Evolutionary conservation across 1,284 basidiomycete genomes (phyloP).

Genomic region (Cutaneotrichosporon sp.): DNA sequence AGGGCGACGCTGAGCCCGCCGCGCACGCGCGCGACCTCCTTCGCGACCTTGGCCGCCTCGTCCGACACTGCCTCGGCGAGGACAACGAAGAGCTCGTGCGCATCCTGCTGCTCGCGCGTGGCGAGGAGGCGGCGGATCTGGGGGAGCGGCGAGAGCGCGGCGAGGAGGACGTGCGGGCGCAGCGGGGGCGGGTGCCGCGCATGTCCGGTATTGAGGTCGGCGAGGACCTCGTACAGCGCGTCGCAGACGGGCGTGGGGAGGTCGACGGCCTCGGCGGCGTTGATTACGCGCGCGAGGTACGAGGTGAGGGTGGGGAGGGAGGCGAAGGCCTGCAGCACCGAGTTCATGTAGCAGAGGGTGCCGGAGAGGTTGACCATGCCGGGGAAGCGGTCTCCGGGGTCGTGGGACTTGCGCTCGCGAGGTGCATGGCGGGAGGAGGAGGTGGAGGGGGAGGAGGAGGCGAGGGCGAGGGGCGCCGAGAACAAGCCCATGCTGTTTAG

Average conservation of each 20-base stretch:
- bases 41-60: constrained; percentile 60
- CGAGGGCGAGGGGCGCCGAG: constrained; percentile 9
- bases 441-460: background rate
- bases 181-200: constrained; percentile 61
- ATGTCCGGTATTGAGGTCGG: constrained; percentile 72
- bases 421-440: too few species aligned
- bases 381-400: constrained; percentile 59
- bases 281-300: constrained; percentile 70
- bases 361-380: constrained; percentile 92
- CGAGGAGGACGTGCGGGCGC: constrained; percentile 69
- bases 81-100: constrained; percentile 91
- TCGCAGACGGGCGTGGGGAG: constrained; percentile 80
- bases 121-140: constrained; percentile 68
- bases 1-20: constrained; percentile 26
- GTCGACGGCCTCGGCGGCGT: constrained; percentile 71
- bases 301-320: constrained; percentile 75
- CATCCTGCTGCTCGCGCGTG: constrained; percentile 89
- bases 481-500: constrained; percentile 16
- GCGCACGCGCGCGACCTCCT: constrained; percentile 34
- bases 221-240: constrained; percentile 67
- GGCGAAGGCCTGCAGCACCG: constrained; percentile 84
- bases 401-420: background rate
- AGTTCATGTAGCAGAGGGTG: constrained; percentile 93
- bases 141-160: constrained; percentile 64
- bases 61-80: constrained; percentile 82